Percentiles rank a stretch among this genome's conserved stretches.
Conservation (phyloP, 495 filamentous ascomycete genomes). For the Aspergillus coremiiformis region DNA sequence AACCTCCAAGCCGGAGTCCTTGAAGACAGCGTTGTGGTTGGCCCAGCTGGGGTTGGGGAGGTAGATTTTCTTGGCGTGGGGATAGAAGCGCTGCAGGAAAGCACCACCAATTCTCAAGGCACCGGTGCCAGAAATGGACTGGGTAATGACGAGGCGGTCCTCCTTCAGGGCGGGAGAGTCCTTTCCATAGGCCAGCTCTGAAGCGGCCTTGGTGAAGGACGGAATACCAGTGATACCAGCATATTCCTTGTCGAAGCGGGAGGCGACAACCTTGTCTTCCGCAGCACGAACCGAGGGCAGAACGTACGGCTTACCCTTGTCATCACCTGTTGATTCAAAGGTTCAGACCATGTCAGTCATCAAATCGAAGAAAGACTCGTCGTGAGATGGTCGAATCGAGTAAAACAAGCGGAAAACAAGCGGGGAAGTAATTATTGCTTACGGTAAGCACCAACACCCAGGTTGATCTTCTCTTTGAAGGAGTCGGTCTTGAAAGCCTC, state of each 20-base stretch:
- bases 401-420: too few relatives aligned
- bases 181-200: slow-evolving; percentile 79
- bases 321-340: slow-evolving; percentile 58
- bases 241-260: slow-evolving; percentile 89
- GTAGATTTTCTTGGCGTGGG: slow-evolving; percentile 86
- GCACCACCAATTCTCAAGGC: slow-evolving; percentile 90
- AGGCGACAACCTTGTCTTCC: slow-evolving; percentile 76
- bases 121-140: slow-evolving; percentile 96
- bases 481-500: slow-evolving; percentile 97
- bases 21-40: slow-evolving; percentile 95
- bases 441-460: slow-evolving; percentile 63
- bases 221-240: slow-evolving; percentile 94
- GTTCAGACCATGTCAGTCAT: background rate
- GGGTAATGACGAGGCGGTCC: slow-evolving; percentile 82
- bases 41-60: slow-evolving; percentile 95
- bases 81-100: slow-evolving; percentile 86
- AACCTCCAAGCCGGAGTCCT: slow-evolving; percentile 81
- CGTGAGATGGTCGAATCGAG: background rate
- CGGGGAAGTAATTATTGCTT: slow-evolving; percentile 13
- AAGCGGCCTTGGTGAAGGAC: slow-evolving; percentile 85
- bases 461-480: slow-evolving; percentile 91
- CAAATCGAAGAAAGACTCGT: background rate
- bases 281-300: slow-evolving; percentile 86
- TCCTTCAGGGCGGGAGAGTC: slow-evolving; percentile 67
- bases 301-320: slow-evolving; percentile 94